Evolutionary conservation across 441 rosid species (phyloP), one percentile per base, ranked within the genome.

Genomic region (Pelargonium citronellum): DNA sequence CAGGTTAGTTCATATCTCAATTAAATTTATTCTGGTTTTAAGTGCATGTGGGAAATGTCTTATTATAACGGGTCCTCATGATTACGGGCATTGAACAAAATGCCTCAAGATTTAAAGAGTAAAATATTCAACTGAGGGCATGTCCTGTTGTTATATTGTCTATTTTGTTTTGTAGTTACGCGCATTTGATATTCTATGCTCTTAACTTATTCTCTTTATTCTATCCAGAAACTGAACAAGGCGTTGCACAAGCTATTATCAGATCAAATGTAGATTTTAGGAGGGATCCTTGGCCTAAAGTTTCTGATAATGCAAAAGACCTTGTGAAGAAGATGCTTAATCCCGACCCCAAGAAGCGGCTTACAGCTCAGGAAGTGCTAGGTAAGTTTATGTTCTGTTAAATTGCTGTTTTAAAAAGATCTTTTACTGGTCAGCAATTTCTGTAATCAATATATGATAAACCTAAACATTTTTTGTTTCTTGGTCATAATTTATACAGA

Each of bases 211-310:
- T 39, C 34, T 51, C 12, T 49, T 7, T 20, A 55, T 51, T 77
- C 11, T 46, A 22, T 83, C 72, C 85, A 89, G 94, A 89, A 78
- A 87, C 89, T 61, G 94, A 89, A 77, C 94, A 89, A 80, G 94
- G 94, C 71, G 89, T 89, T 37, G 91, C 91, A 53, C 89, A 82
- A 79, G 89, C 91, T 49, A 87, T 87, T 66, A 83, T 89, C 74
- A 77, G 87, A 75, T 87, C 89, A 64, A 69, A 22, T 49, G 62
- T 89, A 27, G 87, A 89, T 79, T 89, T 89, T 72, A 89, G 80
- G 79, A 85, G 91, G 78, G 94, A 89, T 49, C 94, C 94, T 63
- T 89, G 94, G 94, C 94, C 94, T 37, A 87, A 85, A 79, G 84
- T 89, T 71, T 86, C 91, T 37, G 80, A 83, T 2, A 85, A 75